Evolutionary conservation across 1,139 yeast species (phyloP), one percentile per base, ranked within the genome.

Genomic region (Suhomyces bokatorum): DNA sequence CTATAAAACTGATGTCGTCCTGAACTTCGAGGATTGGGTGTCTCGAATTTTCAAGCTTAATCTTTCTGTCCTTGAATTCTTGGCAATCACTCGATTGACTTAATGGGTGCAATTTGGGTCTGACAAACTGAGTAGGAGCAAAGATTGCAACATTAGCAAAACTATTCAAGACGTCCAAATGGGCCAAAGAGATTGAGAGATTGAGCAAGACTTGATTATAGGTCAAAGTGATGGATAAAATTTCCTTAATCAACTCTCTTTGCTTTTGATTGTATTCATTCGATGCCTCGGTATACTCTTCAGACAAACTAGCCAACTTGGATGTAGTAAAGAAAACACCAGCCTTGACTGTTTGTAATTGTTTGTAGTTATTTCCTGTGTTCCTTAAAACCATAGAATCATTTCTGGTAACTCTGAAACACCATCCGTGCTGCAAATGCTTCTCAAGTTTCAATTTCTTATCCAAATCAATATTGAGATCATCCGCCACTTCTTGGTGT

Each of bases 1-100:
- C 82, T 49, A 93, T 91, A 58, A 93, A 93, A 24, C 81, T 77
- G 39, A 90, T 72, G 51, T 88, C 97, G 51, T 90, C 96, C 63
- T 90, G 97, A 42, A 83, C 87, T 62, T 93, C 99, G 57, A 93
- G 76, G 49, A 96, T 88, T 6, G 99, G 99, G 60, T 93, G 99
- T 52, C 99, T 78, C 0, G 97, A 89, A 32, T 81, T 85, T 42
- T 73, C 71, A 31, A 93, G 71, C 11, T 75, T 64, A 2, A 89
- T 75, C 43, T 69, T 72, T 47, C 96, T 80, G 2, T 63, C 53
- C 1, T 56, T 45, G 32, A 70, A 69, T 39, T 73, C 69, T 3
- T 50, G 56, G 17, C 57, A 49, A 7, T 59, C 63, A 3, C 50
- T 42, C 0, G 51, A 45, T n/a, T 51, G 55, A 26, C 66, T 57